A percentile compares a stretch with the other conserved stretches of the same genome.
phyloP scores from a whole-genome alignment of 257 asterid species.

The Nicotiana benthamiana region DNA sequence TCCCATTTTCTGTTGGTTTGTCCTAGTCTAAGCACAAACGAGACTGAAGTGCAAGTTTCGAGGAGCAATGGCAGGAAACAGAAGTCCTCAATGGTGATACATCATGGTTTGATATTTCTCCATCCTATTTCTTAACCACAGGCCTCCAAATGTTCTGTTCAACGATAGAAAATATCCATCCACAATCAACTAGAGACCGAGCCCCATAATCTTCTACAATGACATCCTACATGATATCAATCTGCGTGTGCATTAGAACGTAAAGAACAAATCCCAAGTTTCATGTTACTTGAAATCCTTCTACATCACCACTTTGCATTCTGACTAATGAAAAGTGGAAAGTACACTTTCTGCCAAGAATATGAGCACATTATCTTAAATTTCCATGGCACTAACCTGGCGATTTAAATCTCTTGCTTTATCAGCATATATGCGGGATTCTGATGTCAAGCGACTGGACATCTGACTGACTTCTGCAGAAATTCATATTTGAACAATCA shows the following conservation, averaged over 20 bases:
- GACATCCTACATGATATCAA: neutral
- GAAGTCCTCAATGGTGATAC: neutral
- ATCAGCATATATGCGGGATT: conserved; percentile 84
- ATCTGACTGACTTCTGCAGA: conserved; percentile 78
- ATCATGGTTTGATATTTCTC: neutral
- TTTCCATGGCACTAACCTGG: conserved; percentile 49
- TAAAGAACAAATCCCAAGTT: neutral
- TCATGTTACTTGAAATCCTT: neutral
- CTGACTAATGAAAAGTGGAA: neutral
- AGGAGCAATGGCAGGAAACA: neutral
- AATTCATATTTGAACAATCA: conserved; percentile 8
- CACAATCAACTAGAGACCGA: neutral
- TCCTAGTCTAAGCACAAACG: conserved; percentile 4
- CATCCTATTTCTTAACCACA: neutral
- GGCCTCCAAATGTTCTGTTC: neutral
- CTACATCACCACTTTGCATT: neutral
- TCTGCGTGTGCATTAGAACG: neutral
- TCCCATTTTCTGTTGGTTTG: neutral
- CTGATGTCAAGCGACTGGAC: conserved; percentile 92
- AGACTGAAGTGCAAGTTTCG: neutral
- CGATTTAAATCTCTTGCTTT: conserved; percentile 94
- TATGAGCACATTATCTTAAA: neutral
- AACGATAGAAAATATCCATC: neutral
- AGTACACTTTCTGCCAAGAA: neutral
- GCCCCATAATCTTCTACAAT: neutral